phyloP scores from a whole-genome alignment of 2,329 filamentous ascomycete species.

The Pseudogymnoascus destructans region DNA sequence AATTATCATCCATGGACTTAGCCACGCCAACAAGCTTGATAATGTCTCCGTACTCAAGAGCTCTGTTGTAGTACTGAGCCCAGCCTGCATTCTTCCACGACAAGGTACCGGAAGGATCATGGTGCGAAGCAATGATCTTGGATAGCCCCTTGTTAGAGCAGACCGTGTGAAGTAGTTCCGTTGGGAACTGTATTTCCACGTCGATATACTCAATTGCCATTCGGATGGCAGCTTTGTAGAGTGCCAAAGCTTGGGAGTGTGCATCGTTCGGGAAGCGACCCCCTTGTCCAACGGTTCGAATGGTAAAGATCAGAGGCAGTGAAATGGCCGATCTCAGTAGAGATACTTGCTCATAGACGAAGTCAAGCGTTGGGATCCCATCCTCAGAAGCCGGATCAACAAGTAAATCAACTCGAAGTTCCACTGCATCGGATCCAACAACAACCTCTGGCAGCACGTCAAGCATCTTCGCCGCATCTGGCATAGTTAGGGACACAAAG shows the following conservation, averaged over 20 bases:
- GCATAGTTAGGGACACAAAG: slow-evolving; percentile 83
- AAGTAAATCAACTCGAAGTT: slow-evolving; percentile 84
- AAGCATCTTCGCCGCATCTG: slow-evolving; percentile 52
- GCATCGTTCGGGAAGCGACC: slow-evolving; percentile 74
- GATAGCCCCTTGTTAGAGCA: slow-evolving; percentile 54
- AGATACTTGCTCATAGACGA: slow-evolving; percentile 69
- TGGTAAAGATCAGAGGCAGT: slow-evolving; percentile 81
- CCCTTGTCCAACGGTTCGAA: slow-evolving; percentile 75
- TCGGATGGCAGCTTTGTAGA: slow-evolving; percentile 68
- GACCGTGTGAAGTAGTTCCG: slow-evolving; percentile 58
- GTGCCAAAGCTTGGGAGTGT: slow-evolving; percentile 52
- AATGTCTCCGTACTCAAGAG: slow-evolving; percentile 78
- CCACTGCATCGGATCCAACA: slow-evolving; percentile 83
- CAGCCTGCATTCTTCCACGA: slow-evolving; percentile 91
- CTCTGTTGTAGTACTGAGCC: slow-evolving; percentile 80
- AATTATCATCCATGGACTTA: slow-evolving; percentile 68
- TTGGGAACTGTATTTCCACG: slow-evolving; percentile 75
- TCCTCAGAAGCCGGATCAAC: slow-evolving; percentile 46
- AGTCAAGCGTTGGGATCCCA: slow-evolving; percentile 54
- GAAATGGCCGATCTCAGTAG: slow-evolving; percentile 58
- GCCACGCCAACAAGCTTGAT: slow-evolving; percentile 89
- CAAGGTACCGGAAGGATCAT: slow-evolving; percentile 66
- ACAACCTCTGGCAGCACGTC: slow-evolving; percentile 57
- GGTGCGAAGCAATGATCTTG: slow-evolving; percentile 87
- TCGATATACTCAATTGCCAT: slow-evolving; percentile 89